These are phyloP conservation scores for Xylaria arbuscula DNA, from an alignment of 2,329 filamentous ascomycete species.

Conservation along the genomic window DNA sequence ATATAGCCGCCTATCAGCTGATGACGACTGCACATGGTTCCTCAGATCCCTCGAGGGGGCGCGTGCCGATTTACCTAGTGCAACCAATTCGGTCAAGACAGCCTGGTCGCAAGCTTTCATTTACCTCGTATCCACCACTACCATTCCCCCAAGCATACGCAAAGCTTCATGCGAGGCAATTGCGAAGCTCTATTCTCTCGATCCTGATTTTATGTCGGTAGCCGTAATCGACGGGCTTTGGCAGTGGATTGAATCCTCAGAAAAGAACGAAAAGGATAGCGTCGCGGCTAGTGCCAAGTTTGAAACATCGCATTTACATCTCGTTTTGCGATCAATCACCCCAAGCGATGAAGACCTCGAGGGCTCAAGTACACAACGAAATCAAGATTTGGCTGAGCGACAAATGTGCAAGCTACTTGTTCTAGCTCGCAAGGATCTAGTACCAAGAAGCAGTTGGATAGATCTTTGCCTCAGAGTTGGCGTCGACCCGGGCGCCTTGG, in stretches of 20 bases:
- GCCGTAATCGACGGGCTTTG: slow-evolving; percentile 79
- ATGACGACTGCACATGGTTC: slow-evolving; percentile 84
- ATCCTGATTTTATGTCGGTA: slow-evolving; percentile 68
- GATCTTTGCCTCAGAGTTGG: slow-evolving; percentile 82
- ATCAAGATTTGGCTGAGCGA: slow-evolving; percentile 64
- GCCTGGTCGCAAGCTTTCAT: slow-evolving; percentile 89
- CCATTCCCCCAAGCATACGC: slow-evolving; percentile 70
- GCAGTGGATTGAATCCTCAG: slow-evolving; percentile 78
- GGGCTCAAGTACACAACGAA: slow-evolving; percentile 56
- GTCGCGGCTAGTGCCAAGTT: slow-evolving; percentile 73
- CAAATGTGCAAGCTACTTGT: slow-evolving; percentile 84
- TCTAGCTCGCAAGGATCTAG: slow-evolving; percentile 79
- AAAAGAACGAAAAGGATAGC: slow-evolving; percentile 80
- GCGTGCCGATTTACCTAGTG: slow-evolving; percentile 64
- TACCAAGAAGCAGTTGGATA: slow-evolving; percentile 88
- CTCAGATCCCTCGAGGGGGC: slow-evolving; percentile 74
- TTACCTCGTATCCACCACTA: slow-evolving; percentile 76
- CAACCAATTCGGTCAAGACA: slow-evolving; percentile 63
- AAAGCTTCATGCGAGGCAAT: slow-evolving; percentile 72
- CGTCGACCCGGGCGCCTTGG: slow-evolving; percentile 84
- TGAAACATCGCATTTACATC: slow-evolving; percentile 71
- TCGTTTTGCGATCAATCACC: slow-evolving; percentile 72
- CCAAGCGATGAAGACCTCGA: slow-evolving; percentile 63
- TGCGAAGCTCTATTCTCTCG: slow-evolving; percentile 70
- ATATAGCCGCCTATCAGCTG: slow-evolving; percentile 79